Evolutionary conservation across 176 grass and related monocot genomes (phyloP).

Genomic region (Saccharum officinarum): DNA sequence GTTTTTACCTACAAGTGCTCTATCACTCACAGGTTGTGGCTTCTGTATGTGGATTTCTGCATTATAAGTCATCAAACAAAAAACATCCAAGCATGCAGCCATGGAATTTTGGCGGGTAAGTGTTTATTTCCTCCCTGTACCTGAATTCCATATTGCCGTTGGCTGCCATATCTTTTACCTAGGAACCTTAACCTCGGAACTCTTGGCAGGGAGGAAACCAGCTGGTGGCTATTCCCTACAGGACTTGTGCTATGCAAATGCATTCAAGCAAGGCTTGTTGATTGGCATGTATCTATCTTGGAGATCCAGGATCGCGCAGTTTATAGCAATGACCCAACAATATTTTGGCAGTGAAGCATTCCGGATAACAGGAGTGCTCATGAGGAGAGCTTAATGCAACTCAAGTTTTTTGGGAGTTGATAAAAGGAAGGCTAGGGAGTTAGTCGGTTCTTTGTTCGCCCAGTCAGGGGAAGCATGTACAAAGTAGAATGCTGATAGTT

Average conservation of each 20-base stretch:
- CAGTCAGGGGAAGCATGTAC: slow-evolving; percentile 44
- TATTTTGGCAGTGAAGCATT: slow-evolving; percentile 81
- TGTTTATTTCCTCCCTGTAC: slow-evolving; percentile 12
- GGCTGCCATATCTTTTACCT: not conserved
- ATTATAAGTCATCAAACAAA: slow-evolving; percentile 79
- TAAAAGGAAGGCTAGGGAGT: slow-evolving; percentile 36
- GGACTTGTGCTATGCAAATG: slow-evolving; percentile 85
- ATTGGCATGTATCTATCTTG: slow-evolving; percentile 95
- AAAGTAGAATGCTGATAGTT: slow-evolving; percentile 41
- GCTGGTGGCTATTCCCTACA: slow-evolving; percentile 87
- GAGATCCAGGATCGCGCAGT: slow-evolving; percentile 93
- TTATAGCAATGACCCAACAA: slow-evolving; percentile 75
- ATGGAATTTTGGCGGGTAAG: slow-evolving; percentile 83
- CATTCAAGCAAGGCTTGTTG: slow-evolving; percentile 87
- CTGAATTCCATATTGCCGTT: not conserved
- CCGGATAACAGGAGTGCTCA: not conserved
- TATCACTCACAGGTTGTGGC: slow-evolving; percentile 62
- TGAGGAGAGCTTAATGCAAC: slow-evolving; percentile 30
- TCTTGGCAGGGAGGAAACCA: slow-evolving; percentile 80
- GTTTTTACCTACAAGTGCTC: slow-evolving; percentile 16
- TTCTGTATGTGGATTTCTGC: slow-evolving; percentile 85
- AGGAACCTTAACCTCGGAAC: not conserved
- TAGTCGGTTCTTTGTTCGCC: slow-evolving; percentile 17
- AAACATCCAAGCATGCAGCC: slow-evolving; percentile 75
- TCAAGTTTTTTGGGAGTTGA: slow-evolving; percentile 56